Conservation (phyloP, 2,329 filamentous ascomycete species). For the Capronia coronata region DNA sequence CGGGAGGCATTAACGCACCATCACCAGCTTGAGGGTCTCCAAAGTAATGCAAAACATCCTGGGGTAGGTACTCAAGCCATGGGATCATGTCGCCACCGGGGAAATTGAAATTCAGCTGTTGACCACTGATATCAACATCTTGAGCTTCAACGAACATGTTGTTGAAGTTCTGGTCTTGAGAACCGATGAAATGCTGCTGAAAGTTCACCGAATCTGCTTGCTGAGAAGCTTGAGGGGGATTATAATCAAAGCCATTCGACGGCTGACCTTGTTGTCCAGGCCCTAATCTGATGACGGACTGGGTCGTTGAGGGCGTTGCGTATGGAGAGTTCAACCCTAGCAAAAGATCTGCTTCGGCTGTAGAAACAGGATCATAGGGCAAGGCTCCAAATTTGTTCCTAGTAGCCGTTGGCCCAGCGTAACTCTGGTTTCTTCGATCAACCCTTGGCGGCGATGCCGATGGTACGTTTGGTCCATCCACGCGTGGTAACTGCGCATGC, state of each 20-base stretch:
- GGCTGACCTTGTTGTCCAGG: neutral
- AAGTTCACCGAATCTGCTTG: neutral
- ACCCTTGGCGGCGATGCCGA: neutral
- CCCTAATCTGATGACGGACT: neutral
- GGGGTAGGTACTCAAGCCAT: conserved; percentile 68
- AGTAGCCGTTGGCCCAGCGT: conserved; percentile 17
- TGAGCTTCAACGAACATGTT: conserved; percentile 68
- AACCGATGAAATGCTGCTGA: conserved; percentile 5
- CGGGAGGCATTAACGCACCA: conserved; percentile 1
- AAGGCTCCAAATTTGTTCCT: conserved; percentile 33
- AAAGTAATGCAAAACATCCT: conserved; percentile 56
- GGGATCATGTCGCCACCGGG: conserved; percentile 62
- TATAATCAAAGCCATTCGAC: neutral
- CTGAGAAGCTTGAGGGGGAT: neutral
- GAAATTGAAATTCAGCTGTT: conserved; percentile 32
- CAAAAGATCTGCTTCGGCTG: conserved; percentile 44
- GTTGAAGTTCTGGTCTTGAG: conserved; percentile 26
- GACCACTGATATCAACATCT: conserved; percentile 60
- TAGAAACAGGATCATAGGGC: conserved; percentile 32
- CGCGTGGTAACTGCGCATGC: neutral
- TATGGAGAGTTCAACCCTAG: conserved; percentile 47
- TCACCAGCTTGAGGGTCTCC: conserved; percentile 30
- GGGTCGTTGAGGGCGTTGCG: conserved; percentile 12
- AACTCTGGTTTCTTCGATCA: neutral
- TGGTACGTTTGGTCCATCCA: neutral